Evolutionary conservation across 2,329 filamentous ascomycete species (phyloP).

Genomic region (Tolypocladium endophyticum): DNA sequence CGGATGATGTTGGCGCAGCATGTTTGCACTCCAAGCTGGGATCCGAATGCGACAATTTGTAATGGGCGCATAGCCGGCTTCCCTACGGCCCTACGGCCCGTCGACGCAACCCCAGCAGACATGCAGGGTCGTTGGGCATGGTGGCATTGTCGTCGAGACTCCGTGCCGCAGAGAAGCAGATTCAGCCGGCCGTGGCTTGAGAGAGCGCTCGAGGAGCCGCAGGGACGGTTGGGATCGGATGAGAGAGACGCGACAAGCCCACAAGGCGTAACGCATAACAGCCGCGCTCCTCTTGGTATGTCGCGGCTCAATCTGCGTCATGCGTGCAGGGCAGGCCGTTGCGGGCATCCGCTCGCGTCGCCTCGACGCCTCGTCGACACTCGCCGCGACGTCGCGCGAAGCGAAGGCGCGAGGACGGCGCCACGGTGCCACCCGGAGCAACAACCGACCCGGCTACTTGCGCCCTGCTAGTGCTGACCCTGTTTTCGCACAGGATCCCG

Average conservation of each 20-base stretch:
- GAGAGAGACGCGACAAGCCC: not conserved
- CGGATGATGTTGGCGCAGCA: too few species aligned
- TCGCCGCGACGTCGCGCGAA: too few species aligned
- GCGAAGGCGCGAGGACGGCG: slow-evolving; percentile 1
- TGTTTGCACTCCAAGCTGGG: too few species aligned
- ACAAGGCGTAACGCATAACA: not conserved
- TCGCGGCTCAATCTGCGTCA: not conserved
- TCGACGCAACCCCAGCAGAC: not conserved
- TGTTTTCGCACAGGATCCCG: fast-evolving
- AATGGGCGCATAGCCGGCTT: too few species aligned
- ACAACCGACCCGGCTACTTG: not conserved
- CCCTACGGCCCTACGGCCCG: too few species aligned
- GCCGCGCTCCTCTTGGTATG: not conserved
- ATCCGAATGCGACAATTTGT: too few species aligned
- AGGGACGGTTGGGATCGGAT: too few species aligned
- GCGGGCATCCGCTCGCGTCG: not conserved
- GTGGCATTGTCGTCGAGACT: too few species aligned
- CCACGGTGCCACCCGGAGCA: not conserved
- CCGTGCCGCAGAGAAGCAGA: too few species aligned
- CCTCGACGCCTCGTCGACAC: too few species aligned
- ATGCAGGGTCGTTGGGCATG: not conserved
- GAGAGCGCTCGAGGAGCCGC: not conserved
- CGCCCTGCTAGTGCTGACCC: not conserved
- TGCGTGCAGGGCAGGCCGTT: too few species aligned
- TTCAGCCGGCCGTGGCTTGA: not conserved